A percentile compares a stretch with the other conserved stretches of the same genome.
Evolutionary conservation across 2,329 filamentous ascomycete genomes (phyloP).

Genomic region (Ceratocystis albifundus): DNA sequence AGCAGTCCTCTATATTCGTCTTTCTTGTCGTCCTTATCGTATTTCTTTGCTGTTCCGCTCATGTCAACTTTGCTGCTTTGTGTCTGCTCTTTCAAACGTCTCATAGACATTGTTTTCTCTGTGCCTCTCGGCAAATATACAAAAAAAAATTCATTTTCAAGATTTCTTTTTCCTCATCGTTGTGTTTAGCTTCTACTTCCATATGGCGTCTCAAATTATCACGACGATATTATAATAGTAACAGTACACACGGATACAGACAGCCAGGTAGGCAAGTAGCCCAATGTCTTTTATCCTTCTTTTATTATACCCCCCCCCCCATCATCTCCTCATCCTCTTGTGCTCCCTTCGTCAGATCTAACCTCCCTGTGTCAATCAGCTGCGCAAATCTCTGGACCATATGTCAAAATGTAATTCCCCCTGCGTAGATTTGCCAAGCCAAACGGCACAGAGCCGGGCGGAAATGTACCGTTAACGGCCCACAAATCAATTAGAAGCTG

Average conservation of each 20-base stretch:
- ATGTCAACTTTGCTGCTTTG: neutral
- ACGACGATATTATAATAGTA: neutral
- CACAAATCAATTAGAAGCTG: constrained; percentile 70
- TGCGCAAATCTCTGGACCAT: constrained; percentile 21
- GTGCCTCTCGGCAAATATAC: neutral
- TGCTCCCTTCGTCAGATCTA: no score
- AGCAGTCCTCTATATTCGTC: neutral
- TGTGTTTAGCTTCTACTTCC: neutral
- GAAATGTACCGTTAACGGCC: constrained; percentile 64
- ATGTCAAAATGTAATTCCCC: constrained; percentile 33
- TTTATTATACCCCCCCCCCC: neutral
- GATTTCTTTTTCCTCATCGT: neutral
- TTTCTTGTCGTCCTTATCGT: neutral
- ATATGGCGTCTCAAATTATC: neutral
- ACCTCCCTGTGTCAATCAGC: constrained; percentile 15
- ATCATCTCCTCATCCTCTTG: neutral
- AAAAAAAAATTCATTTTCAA: neutral
- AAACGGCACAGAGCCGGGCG: constrained; percentile 47
- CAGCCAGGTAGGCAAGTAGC: neutral
- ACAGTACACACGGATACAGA: neutral
- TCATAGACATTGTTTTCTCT: constrained; percentile 4
- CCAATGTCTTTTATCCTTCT: neutral
- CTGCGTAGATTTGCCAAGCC: constrained; percentile 40
- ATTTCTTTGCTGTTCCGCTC: neutral
- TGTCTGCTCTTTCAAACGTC: neutral